Evolutionary conservation across 306 rosid species (phyloP), one percentile per base, ranked within the genome.

Genomic region (Corylus heterophylla): DNA sequence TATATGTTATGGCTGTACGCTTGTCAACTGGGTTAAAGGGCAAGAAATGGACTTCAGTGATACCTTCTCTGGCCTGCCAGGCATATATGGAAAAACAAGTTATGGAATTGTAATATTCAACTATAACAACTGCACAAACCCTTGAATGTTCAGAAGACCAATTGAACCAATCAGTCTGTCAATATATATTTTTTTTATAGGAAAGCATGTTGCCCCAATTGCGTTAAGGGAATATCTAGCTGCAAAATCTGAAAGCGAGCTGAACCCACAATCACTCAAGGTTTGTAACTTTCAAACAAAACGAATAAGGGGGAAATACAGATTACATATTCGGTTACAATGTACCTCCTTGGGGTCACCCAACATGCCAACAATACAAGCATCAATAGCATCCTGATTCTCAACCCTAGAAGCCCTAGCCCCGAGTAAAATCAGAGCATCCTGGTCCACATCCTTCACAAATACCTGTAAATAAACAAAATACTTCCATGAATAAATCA

Each of bases 1-100:
- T 82, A 81, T 90, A 94, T 76, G 98, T 92, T 52, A 94, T 90
- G 78, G 98, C 98, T 9, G 98, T 92, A 78, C 97, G 97, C 88
- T 94, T 94, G 20, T 90, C 97, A 58, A 92, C 96, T 6, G 98
- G 98, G 82, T 94, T 94, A 39, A 94, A 94, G 76, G 98, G 98
- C 27, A 94, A 76, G 83, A 94, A 94, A 77, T 94, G 97, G 4
- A 92, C 89, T 85, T 94, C 98, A 17, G 55, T 84, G 16, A 90
- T 82, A 25, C 91, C 94, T 42, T 94, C 96, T 84, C 98, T 88
- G 8, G 98, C 98, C 97, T 93, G 82, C 31, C 77, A 8, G 12
- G 27, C 55, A 55, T 50, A 80, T 35, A 18, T 37, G 20, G 17
- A 51, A 68, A 3, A 35, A 59, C 3, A 81, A 29, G 61, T 8